These are phyloP conservation scores for Sugiyamaella pinicola DNA, from an alignment of 1,139 yeast genomes.

Conservation along the genomic window DNA sequence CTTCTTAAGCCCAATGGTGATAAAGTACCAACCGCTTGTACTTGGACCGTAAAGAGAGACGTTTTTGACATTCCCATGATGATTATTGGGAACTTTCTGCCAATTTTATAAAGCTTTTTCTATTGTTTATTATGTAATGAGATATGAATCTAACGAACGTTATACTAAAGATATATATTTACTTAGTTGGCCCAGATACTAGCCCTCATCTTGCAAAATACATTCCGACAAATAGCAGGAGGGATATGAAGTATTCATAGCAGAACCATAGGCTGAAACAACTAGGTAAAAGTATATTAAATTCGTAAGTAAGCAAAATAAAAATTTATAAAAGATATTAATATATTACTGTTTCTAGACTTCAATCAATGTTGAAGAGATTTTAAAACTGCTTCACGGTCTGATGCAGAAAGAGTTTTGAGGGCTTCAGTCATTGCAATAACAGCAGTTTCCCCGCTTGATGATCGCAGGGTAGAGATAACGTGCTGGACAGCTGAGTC, in stretches of 20 bases:
- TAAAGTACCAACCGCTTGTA: conserved; percentile 68
- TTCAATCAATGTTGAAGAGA: conserved; percentile 17
- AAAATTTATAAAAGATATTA: no score
- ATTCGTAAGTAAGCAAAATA: neutral
- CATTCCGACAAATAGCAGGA: no score
- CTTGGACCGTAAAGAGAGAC: conserved; percentile 90
- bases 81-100: conserved; percentile 72
- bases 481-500: conserved; percentile 34
- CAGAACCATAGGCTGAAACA: no score
- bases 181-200: conserved; percentile 7
- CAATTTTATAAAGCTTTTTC: conserved; percentile 24
- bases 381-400: conserved; percentile 55
- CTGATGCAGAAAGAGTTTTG: conserved; percentile 59
- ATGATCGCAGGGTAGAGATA: conserved; percentile 29
- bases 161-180: conserved; percentile 11
- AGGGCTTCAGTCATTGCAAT: conserved; percentile 64
- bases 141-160: conserved; percentile 7
- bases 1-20: conserved; percentile 58
- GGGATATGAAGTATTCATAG: no score
- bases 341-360: no score
- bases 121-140: conserved; percentile 9
- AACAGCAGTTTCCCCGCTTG: conserved; percentile 56
- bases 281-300: no score
- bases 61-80: conserved; percentile 94
- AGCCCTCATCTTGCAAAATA: neutral